Evolutionary conservation across 179 eudicot genomes (phyloP).

Genomic region (Gypsophila paniculata): DNA sequence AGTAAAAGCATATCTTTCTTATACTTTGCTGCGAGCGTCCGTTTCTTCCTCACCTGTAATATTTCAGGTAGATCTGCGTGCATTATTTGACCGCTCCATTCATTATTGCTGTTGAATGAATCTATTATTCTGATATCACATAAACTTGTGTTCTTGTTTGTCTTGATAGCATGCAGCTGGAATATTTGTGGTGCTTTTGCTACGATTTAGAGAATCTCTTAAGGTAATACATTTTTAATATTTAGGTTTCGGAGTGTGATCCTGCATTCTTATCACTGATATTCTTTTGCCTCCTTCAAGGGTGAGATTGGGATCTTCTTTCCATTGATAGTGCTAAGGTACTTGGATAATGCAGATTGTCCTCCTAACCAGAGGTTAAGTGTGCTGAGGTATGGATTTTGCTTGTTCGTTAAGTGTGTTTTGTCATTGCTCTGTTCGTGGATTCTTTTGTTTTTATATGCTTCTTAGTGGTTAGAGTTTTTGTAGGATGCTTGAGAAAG

Average conservation of each 20-base stretch:
- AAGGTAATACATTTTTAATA: conserved; percentile 42
- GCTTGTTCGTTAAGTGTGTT: conserved; percentile 9
- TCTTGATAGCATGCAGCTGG: conserved; percentile 77
- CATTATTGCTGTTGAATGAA: neutral
- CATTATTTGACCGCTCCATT: conserved; percentile 1
- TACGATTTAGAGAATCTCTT: conserved; percentile 86
- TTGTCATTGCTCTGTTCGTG: conserved; percentile 15
- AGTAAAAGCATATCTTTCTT: conserved; percentile 88
- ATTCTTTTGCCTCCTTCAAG: conserved; percentile 33
- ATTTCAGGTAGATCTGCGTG: conserved; percentile 60
- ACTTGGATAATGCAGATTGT: conserved; percentile 71
- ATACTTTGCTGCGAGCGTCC: conserved; percentile 79
- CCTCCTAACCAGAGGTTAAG: conserved; percentile 61
- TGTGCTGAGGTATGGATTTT: conserved; percentile 62
- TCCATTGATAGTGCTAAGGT: conserved; percentile 80
- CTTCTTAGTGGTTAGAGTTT: conserved; percentile 23
- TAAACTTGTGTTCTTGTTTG: conserved; percentile 9
- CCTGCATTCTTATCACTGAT: conserved; percentile 15
- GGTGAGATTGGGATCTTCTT: conserved; percentile 95
- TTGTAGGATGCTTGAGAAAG: conserved; percentile 95
- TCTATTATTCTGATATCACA: conserved; percentile 2
- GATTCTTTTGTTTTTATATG: conserved; percentile 12
- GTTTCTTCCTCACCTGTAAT: conserved; percentile 79
- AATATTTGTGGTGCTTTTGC: conserved; percentile 75
- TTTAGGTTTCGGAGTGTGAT: conserved; percentile 4